These are phyloP conservation scores for Euclidium syriacum DNA, from an alignment of 345 rosid genomes.

Conservation along the genomic window DNA sequence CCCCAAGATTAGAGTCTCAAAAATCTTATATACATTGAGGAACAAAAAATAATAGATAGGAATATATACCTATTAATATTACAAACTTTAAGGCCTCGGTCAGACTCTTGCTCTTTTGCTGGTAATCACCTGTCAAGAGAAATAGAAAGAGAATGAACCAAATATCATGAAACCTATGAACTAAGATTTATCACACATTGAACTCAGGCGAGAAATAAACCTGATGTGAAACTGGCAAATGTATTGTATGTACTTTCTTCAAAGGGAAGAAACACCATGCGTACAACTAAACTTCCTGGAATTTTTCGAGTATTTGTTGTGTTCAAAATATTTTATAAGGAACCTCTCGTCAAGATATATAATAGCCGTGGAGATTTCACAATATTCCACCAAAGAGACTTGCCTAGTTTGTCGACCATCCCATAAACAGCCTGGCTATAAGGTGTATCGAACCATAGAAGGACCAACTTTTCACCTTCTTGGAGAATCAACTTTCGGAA, in stretches of 20 bases:
- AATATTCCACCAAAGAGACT: constrained; percentile 1
- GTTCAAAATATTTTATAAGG: neutral
- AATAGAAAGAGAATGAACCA: too few species aligned
- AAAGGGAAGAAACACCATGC: constrained; percentile 89
- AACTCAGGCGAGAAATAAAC: constrained; percentile 60
- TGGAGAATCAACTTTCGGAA: constrained; percentile 84
- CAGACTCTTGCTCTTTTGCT: constrained; percentile 52
- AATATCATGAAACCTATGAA: neutral
- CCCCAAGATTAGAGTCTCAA: too few species aligned
- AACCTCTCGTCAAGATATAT: too few species aligned
- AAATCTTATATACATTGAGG: neutral
- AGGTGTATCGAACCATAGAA: constrained; percentile 94
- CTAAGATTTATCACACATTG: neutral
- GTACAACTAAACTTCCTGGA: constrained; percentile 92
- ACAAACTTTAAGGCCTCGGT: constrained; percentile 87
- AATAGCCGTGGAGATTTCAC: neutral
- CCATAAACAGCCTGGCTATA: constrained; percentile 96
- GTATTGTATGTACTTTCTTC: constrained; percentile 93
- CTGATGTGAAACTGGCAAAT: constrained; percentile 98
- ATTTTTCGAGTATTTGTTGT: neutral
- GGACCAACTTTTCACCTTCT: constrained; percentile 94
- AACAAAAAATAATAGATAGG: neutral
- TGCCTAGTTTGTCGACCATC: constrained; percentile 88
- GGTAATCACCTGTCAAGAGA: constrained; percentile 44
- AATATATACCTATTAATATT: constrained; percentile 61